Conservation (phyloP, 2,329 filamentous ascomycete genomes). For the Colletotrichum spaethianum region DNA sequence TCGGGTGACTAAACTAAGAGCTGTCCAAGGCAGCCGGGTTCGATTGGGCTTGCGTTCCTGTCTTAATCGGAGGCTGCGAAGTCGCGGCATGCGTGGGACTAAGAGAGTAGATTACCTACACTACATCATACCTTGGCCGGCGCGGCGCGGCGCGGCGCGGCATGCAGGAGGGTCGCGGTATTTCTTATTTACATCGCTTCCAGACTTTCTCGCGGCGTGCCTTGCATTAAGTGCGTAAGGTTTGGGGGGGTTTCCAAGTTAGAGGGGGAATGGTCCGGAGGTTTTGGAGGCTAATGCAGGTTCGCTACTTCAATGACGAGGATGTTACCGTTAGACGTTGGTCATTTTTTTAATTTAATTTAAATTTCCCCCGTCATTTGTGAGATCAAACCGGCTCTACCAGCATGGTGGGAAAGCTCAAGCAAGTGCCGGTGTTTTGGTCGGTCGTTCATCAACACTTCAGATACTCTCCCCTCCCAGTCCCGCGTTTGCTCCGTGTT, state of each 20-base stretch:
- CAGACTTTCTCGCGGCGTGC: not conserved
- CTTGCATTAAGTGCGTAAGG: slow-evolving; percentile 18
- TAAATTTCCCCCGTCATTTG: too few species aligned
- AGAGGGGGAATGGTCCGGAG: too few species aligned
- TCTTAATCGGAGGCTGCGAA: not conserved
- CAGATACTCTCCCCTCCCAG: too few species aligned
- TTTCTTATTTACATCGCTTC: not conserved
- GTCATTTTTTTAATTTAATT: too few species aligned
- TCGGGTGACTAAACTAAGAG: not conserved
- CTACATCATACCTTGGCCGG: not conserved
- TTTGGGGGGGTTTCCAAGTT: too few species aligned
- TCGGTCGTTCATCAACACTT: not conserved
- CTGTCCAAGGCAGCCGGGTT: not conserved
- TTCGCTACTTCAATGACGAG: not conserved
- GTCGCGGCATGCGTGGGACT: not conserved
- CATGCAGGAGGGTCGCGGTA: not conserved
- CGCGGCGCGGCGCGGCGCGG: not conserved
- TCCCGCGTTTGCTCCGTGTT: not conserved
- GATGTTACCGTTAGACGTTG: not conserved
- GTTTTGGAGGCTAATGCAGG: not conserved
- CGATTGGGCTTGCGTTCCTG: not conserved
- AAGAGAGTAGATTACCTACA: not conserved
- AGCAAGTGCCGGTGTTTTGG: not conserved
- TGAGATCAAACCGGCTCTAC: too few species aligned
- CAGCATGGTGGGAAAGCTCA: not conserved